Percentiles rank a stretch among this genome's conserved stretches.
phyloP scores from a whole-genome alignment of 2,329 filamentous ascomycete species.

The Talaromyces pinophilus region DNA sequence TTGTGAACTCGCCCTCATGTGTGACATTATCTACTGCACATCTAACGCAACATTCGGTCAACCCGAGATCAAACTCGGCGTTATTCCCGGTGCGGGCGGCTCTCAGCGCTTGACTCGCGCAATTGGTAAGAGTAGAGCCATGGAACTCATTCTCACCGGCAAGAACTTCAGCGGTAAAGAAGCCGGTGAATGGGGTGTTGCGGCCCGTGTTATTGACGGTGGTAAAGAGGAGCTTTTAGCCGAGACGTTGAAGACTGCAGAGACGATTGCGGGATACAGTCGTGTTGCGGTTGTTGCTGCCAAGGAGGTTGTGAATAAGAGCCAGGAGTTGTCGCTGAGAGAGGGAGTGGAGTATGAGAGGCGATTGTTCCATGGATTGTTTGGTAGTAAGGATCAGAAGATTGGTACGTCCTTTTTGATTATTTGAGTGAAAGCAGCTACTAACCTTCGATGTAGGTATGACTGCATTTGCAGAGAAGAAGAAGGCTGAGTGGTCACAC shows the following conservation, averaged over 20 bases:
- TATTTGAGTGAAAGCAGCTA: background rate
- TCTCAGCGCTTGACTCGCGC: constrained; percentile 83
- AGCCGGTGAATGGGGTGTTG: constrained; percentile 87
- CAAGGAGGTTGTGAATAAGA: constrained; percentile 99
- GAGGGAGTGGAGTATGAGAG: constrained; percentile 96
- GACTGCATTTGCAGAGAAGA: constrained; percentile 94
- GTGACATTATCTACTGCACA: constrained; percentile 90
- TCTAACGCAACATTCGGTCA: constrained; percentile 87
- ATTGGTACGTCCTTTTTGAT: constrained; percentile 62
- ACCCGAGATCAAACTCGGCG: constrained; percentile 93
- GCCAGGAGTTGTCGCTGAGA: constrained; percentile 81
- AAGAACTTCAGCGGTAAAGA: constrained; percentile 80
- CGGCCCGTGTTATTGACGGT: constrained; percentile 72
- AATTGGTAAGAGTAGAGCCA: constrained; percentile 80
- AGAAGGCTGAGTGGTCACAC: constrained; percentile 87
- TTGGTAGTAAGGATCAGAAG: constrained; percentile 96
- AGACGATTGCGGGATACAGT: constrained; percentile 84
- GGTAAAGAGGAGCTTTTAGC: constrained; percentile 80
- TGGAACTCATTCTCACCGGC: constrained; percentile 89
- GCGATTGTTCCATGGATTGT: constrained; percentile 86
- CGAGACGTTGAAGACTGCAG: constrained; percentile 77
- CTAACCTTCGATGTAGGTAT: constrained; percentile 53
- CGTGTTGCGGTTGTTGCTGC: constrained; percentile 82
- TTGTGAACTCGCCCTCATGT: constrained; percentile 97
- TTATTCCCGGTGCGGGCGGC: constrained; percentile 88